Evolutionary conservation across 163 green algal species (phyloP).

Genomic region (Volvox carteri): DNA sequence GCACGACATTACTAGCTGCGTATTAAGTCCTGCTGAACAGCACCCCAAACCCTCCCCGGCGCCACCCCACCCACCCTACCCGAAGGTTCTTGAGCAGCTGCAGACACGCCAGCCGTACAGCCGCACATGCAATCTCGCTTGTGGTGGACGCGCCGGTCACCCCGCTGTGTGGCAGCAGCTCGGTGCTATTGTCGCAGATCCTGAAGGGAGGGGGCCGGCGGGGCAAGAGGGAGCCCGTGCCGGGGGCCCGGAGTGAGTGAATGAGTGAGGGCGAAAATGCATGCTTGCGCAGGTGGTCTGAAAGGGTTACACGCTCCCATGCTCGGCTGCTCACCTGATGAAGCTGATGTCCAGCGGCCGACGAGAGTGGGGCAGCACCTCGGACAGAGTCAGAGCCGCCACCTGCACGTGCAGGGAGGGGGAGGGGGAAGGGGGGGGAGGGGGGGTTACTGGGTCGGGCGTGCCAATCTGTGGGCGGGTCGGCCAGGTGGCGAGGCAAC

Average conservation of each 20-base stretch:
- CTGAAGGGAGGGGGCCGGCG: not conserved
- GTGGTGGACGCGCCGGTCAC: constrained; percentile 73
- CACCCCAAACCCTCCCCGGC: not conserved
- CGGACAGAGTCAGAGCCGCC: constrained; percentile 68
- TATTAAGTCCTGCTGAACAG: no score
- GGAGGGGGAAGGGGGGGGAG: not conserved
- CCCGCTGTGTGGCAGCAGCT: constrained; percentile 68
- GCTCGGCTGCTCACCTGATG: constrained; percentile 4
- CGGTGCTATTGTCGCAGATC: constrained; percentile 55
- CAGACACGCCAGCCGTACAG: constrained; percentile 67
- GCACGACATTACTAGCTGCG: no score
- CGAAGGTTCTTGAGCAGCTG: constrained; percentile 67
- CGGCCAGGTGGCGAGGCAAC: no score
- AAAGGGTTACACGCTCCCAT: not conserved
- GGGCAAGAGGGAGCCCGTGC: not conserved
- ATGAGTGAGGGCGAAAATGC: not conserved
- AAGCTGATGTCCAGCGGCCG: not conserved
- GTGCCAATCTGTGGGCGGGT: not conserved
- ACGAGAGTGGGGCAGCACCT: constrained; percentile 51
- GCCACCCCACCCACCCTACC: not conserved
- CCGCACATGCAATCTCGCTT: constrained; percentile 68
- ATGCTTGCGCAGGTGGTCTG: not conserved
- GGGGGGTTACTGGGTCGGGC: not conserved
- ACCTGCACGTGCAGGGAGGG: constrained; percentile 24
- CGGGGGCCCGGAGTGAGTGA: no score